Conservation (phyloP, 148 eudicot species). For the Vaccinium myrtillus region DNA sequence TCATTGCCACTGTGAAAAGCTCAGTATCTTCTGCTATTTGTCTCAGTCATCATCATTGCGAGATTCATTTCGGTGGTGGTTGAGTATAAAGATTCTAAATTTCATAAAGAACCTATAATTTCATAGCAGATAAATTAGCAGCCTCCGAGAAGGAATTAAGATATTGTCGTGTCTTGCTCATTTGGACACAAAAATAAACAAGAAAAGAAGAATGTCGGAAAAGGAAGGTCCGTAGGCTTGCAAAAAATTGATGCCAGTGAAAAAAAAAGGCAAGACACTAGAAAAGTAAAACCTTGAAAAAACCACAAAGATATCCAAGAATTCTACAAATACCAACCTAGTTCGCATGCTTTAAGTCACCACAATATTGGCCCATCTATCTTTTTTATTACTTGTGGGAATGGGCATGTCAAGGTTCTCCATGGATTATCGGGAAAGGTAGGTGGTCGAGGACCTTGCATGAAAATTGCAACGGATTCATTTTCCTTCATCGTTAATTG, state of each 20-base stretch:
- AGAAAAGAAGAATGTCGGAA: background rate
- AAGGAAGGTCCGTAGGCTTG: too few species aligned
- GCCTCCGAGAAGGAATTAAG: background rate
- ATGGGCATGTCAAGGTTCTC: conserved; percentile 2
- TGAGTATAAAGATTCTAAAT: too few species aligned
- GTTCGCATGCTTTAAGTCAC: background rate
- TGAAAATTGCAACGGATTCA: too few species aligned
- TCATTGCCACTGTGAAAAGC: too few species aligned
- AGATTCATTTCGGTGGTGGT: too few species aligned
- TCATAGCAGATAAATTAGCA: conserved; percentile 2
- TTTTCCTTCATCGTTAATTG: background rate
- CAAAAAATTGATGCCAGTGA: background rate
- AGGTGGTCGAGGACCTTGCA: background rate
- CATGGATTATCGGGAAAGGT: background rate
- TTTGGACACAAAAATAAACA: background rate
- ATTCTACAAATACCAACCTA: background rate
- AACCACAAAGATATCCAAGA: background rate
- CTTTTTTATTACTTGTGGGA: background rate
- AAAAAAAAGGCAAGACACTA: background rate
- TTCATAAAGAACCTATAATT: conserved; percentile 70
- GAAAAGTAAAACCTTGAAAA: background rate
- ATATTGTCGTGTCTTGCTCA: background rate
- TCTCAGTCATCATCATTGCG: too few species aligned
- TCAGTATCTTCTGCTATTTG: too few species aligned
- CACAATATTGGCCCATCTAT: background rate